phyloP scores from a whole-genome alignment of 169 alveolate species.

The Plasmodium relictum region DNA sequence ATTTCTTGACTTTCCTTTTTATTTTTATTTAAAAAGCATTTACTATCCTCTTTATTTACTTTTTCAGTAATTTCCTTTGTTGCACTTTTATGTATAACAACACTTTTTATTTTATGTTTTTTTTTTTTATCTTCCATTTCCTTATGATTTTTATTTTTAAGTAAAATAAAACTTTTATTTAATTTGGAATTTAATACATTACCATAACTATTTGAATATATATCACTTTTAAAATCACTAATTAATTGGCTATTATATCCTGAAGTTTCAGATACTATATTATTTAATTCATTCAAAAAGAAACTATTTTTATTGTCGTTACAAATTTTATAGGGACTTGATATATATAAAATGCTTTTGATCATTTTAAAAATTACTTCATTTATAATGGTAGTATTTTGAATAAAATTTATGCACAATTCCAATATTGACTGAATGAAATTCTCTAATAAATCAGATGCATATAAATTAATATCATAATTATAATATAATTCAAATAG shows the following conservation, averaged over 20 bases:
- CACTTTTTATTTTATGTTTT: conserved; percentile 25
- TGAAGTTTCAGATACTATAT: conserved; percentile 1
- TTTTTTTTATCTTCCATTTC: neutral
- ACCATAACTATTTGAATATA: conserved; percentile 35
- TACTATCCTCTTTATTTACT: neutral
- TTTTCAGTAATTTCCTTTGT: conserved; percentile 7
- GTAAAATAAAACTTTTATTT: neutral
- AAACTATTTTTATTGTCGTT: neutral
- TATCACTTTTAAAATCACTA: conserved; percentile 49
- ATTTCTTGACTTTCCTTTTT: neutral
- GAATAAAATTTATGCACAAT: conserved; percentile 51
- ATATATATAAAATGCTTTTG: conserved; percentile 47
- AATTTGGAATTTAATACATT: conserved; percentile 14
- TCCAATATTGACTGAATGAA: conserved; percentile 28
- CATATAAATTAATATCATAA: conserved; percentile 72
- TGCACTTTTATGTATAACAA: neutral
- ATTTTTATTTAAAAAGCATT: neutral
- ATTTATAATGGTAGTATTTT: conserved; percentile 63
- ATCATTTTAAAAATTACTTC: conserved; percentile 60
- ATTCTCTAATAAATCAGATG: conserved; percentile 67
- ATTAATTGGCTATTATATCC: conserved; percentile 63
- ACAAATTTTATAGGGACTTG: conserved; percentile 20
- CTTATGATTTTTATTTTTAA: conserved; percentile 5
- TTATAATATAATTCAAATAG: conserved; percentile 68
- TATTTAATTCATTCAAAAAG: neutral